Conservation (phyloP, 768 basidiomycete genomes). For the Phylloporus arenicola region DNA sequence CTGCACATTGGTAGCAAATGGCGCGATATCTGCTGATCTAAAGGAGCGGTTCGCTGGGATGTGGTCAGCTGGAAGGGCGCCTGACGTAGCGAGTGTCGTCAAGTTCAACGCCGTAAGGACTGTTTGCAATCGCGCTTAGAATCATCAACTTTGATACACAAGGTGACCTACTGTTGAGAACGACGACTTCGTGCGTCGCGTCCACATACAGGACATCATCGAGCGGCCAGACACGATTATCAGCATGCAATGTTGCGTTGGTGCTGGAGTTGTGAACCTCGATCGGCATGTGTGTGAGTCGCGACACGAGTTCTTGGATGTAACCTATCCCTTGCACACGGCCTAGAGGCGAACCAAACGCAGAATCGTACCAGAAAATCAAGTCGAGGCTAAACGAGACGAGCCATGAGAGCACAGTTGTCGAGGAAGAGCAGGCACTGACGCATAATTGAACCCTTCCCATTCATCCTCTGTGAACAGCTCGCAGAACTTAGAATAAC, state of each 20-base stretch:
- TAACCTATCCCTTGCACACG: slow-evolving; percentile 76
- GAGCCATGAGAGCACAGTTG: not conserved
- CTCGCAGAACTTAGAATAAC: slow-evolving; percentile 87
- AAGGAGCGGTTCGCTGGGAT: slow-evolving; percentile 63
- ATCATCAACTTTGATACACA: not conserved
- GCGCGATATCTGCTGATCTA: slow-evolving; percentile 70
- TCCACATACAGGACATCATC: slow-evolving; percentile 76
- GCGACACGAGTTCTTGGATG: slow-evolving; percentile 76
- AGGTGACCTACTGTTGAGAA: slow-evolving; percentile 61
- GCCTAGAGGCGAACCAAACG: slow-evolving; percentile 78
- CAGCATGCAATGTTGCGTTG: slow-evolving; percentile 75
- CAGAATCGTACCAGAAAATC: slow-evolving; percentile 51
- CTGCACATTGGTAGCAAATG: slow-evolving; percentile 85
- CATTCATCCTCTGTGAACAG: slow-evolving; percentile 90
- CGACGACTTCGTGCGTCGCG: slow-evolving; percentile 88
- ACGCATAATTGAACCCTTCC: slow-evolving; percentile 90
- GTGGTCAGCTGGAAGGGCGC: slow-evolving; percentile 71
- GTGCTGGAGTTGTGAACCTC: slow-evolving; percentile 71
- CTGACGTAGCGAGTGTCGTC: slow-evolving; percentile 62
- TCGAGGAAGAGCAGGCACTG: slow-evolving; percentile 21
- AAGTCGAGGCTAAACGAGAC: slow-evolving; percentile 15
- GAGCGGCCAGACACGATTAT: slow-evolving; percentile 64
- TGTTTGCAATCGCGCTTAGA: slow-evolving; percentile 18
- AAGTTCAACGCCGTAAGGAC: slow-evolving; percentile 85
- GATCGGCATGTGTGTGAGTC: slow-evolving; percentile 74